These are phyloP conservation scores for Pseudoperonospora humuli DNA, from an alignment of 352 stramenopile species.

Conservation along the genomic window DNA sequence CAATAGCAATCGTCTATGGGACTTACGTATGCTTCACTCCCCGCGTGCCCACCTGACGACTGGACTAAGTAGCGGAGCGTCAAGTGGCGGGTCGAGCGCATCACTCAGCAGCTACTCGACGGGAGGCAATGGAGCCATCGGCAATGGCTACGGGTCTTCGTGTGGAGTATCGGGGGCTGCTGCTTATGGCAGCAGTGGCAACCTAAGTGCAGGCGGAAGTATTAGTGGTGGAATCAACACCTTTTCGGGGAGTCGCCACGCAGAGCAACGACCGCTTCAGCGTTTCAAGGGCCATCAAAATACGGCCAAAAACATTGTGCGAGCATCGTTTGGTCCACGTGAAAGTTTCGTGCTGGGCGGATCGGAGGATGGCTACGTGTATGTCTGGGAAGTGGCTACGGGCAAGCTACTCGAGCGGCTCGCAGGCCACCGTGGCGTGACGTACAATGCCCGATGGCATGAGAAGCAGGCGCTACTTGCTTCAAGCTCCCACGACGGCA, in stretches of 20 bases:
- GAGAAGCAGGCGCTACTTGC: slow-evolving; percentile 79
- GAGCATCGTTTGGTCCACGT: slow-evolving; percentile 72
- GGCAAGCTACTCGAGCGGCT: slow-evolving; percentile 81
- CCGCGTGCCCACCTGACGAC: slow-evolving; percentile 54
- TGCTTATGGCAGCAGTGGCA: slow-evolving; percentile 21
- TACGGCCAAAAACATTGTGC: slow-evolving; percentile 84
- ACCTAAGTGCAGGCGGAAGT: slow-evolving; percentile 17
- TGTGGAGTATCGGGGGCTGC: slow-evolving; percentile 9
- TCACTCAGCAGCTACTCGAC: slow-evolving; percentile 22
- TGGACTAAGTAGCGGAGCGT: slow-evolving; percentile 15
- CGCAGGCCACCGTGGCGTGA: slow-evolving; percentile 63
- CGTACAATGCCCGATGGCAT: slow-evolving; percentile 83
- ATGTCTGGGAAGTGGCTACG: slow-evolving; percentile 84
- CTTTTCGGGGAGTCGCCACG: slow-evolving; percentile 23
- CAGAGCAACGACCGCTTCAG: slow-evolving; percentile 65
- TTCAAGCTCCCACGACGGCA: slow-evolving; percentile 81
- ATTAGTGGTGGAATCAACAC: slow-evolving; percentile 14
- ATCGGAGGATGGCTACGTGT: slow-evolving; percentile 79
- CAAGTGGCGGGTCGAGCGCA: slow-evolving; percentile 19
- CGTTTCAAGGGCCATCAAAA: slow-evolving; percentile 88
- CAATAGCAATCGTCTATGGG: slow-evolving; percentile 86
- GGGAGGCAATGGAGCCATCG: slow-evolving; percentile 5
- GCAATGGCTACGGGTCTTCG: slow-evolving; percentile 18
- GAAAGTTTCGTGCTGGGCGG: slow-evolving; percentile 83
- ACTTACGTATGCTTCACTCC: slow-evolving; percentile 79